These are phyloP conservation scores for Parietichytrium sp. DNA, from an alignment of 108 stramenopile species.

Conservation along the genomic window DNA sequence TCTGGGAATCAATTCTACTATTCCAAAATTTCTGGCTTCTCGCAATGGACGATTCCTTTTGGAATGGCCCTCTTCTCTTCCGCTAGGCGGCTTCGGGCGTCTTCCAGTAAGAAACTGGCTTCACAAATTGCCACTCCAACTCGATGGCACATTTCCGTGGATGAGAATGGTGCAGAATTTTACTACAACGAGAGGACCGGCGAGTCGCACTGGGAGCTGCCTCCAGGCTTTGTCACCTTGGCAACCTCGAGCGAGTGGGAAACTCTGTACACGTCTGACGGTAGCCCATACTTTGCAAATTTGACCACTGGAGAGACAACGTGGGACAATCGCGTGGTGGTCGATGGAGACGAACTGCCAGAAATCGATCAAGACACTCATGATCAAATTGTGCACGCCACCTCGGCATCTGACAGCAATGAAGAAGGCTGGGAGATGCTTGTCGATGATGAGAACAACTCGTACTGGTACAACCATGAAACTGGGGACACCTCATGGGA, in stretches of 20 bases:
- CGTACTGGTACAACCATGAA: constrained; percentile 4
- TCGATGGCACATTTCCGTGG: constrained; percentile 30
- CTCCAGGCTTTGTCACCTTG: not conserved
- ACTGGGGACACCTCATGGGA: not conserved
- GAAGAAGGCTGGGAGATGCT: constrained; percentile 21
- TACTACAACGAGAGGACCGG: not conserved
- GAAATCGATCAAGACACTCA: too few species aligned
- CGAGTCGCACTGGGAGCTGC: constrained; percentile 28
- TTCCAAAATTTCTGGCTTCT: not conserved
- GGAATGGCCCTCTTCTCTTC: not conserved
- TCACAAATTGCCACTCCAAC: too few species aligned
- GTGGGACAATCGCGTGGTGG: too few species aligned
- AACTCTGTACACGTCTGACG: not conserved
- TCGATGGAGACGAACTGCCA: too few species aligned
- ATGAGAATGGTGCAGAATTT: not conserved
- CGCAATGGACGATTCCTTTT: constrained; percentile 6
- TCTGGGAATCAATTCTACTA: not conserved
- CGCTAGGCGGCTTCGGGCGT: too few species aligned
- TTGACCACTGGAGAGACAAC: too few species aligned
- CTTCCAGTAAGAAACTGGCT: too few species aligned
- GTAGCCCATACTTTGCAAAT: not conserved
- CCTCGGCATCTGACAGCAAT: too few species aligned
- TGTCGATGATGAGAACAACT: constrained; percentile 2
- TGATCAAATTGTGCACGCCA: too few species aligned
- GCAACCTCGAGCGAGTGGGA: not conserved